These are phyloP conservation scores for Pseudogymnoascus sp. DNA, from an alignment of 2,329 filamentous ascomycete species.

Conservation along the genomic window DNA sequence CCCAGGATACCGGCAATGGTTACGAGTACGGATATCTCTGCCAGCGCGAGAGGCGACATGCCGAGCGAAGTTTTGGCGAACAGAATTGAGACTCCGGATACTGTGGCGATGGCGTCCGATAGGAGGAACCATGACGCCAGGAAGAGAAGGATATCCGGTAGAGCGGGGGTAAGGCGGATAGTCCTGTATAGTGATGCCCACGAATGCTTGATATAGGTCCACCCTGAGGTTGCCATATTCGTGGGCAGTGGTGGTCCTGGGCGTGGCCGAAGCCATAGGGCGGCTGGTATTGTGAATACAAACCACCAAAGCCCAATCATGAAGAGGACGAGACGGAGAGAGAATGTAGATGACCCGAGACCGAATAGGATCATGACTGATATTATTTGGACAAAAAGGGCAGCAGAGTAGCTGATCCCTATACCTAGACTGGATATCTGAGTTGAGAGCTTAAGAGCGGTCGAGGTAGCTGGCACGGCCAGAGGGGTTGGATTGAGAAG, in stretches of 20 bases:
- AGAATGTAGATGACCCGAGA: slow-evolving; percentile 72
- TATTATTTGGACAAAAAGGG: slow-evolving; percentile 73
- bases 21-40: slow-evolving; percentile 87
- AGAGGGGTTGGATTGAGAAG: slow-evolving; percentile 32
- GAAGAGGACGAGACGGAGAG: slow-evolving; percentile 79
- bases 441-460: slow-evolving; percentile 75
- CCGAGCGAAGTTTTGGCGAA: slow-evolving; percentile 90
- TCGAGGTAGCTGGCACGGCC: slow-evolving; percentile 37
- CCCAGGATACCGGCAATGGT: slow-evolving; percentile 78
- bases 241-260: slow-evolving; percentile 72
- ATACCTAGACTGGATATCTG: slow-evolving; percentile 88
- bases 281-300: slow-evolving; percentile 79
- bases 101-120: slow-evolving; percentile 89
- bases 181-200: slow-evolving; percentile 85
- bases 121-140: slow-evolving; percentile 89
- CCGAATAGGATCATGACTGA: slow-evolving; percentile 69
- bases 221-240: slow-evolving; percentile 23
- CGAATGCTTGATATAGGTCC: slow-evolving; percentile 64
- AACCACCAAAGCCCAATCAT: slow-evolving; percentile 90
- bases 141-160: slow-evolving; percentile 70
- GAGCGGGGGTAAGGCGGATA: slow-evolving; percentile 61
- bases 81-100: slow-evolving; percentile 86
- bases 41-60: slow-evolving; percentile 82
- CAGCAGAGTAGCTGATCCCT: slow-evolving; percentile 86
- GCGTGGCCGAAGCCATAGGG: slow-evolving; percentile 77